Percentiles rank a stretch among this genome's conserved stretches.
phyloP scores from a whole-genome alignment of 768 basidiomycete species.

The Leucosporidium scottii region DNA sequence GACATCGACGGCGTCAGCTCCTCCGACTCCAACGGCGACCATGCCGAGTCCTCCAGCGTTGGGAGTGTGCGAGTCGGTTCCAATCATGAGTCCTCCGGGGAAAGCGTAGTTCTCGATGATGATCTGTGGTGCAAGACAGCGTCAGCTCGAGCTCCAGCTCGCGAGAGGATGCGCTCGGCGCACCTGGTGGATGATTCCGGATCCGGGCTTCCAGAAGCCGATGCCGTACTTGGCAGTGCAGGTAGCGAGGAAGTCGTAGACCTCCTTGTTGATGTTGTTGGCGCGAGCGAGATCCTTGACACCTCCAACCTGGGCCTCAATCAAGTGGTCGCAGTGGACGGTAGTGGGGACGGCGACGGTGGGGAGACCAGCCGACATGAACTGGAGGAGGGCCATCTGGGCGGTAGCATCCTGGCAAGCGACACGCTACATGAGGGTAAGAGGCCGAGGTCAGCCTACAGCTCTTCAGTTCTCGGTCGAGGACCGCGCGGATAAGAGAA shows the following conservation, averaged over 20 bases:
- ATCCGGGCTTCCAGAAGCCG: constrained; percentile 98
- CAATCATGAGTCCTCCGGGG: constrained; percentile 99
- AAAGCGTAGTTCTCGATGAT: constrained; percentile 99
- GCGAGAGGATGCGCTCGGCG: neutral
- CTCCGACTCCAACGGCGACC: constrained; percentile 98
- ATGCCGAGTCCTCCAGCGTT: constrained; percentile 99
- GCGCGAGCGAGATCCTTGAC: constrained; percentile 88
- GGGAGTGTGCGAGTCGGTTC: constrained; percentile 98
- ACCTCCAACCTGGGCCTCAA: constrained; percentile 93
- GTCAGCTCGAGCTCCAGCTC: neutral
- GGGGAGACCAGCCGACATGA: constrained; percentile 99
- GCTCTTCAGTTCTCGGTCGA: neutral
- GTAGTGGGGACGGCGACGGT: constrained; percentile 96
- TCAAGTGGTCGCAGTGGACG: constrained; percentile 98
- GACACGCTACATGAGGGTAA: constrained; percentile 45
- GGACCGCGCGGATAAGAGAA: constrained; percentile 1
- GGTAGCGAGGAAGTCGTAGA: constrained; percentile 97
- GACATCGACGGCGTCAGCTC: constrained; percentile 98
- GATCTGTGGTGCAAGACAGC: constrained; percentile 62
- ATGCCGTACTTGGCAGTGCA: constrained; percentile 92
- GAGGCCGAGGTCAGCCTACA: constrained; percentile 16
- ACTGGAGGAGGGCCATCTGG: constrained; percentile 98
- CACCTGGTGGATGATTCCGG: constrained; percentile 69
- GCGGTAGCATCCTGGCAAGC: constrained; percentile 50
- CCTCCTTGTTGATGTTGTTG: constrained; percentile 90